phyloP scores from a whole-genome alignment of 1,139 yeast genomes.

The Pichia cactophila region DNA sequence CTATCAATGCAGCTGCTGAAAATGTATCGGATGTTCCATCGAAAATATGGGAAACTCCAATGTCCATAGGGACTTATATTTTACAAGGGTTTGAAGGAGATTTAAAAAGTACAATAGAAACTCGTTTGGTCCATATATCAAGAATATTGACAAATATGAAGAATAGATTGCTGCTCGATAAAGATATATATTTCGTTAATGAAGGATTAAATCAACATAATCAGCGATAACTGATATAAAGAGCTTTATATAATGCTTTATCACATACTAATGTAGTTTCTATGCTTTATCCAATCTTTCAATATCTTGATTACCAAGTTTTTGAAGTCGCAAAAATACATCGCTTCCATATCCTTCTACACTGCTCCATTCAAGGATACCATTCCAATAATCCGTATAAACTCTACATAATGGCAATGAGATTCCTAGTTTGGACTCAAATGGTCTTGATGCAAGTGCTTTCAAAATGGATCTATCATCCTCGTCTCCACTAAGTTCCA shows the following conservation, averaged over 20 bases:
- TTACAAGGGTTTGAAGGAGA: neutral
- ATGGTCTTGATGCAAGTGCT: conserved; percentile 61
- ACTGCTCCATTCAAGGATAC: conserved; percentile 72
- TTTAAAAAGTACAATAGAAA: neutral
- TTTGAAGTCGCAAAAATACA: conserved; percentile 69
- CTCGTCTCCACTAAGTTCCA: conserved; percentile 27
- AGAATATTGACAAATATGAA: neutral
- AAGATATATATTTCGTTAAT: no score
- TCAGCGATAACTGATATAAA: no score
- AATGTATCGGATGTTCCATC: neutral
- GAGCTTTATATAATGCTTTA: no score
- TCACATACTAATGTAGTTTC: neutral
- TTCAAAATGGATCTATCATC: conserved; percentile 36
- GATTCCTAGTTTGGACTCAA: conserved; percentile 68
- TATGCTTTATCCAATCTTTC: conserved; percentile 65
- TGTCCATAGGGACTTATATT: neutral
- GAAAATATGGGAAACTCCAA: neutral
- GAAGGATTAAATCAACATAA: no score
- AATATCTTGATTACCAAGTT: conserved; percentile 60
- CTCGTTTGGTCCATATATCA: neutral
- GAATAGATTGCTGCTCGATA: neutral
- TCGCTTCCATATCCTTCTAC: conserved; percentile 90
- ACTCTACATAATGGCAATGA: conserved; percentile 89
- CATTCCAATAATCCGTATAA: conserved; percentile 95
- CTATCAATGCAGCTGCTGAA: neutral